A percentile compares a stretch with the other conserved stretches of the same genome.
These are phyloP conservation scores for Torulaspora globosa DNA, from an alignment of 1,139 yeast genomes.

Conservation along the genomic window DNA sequence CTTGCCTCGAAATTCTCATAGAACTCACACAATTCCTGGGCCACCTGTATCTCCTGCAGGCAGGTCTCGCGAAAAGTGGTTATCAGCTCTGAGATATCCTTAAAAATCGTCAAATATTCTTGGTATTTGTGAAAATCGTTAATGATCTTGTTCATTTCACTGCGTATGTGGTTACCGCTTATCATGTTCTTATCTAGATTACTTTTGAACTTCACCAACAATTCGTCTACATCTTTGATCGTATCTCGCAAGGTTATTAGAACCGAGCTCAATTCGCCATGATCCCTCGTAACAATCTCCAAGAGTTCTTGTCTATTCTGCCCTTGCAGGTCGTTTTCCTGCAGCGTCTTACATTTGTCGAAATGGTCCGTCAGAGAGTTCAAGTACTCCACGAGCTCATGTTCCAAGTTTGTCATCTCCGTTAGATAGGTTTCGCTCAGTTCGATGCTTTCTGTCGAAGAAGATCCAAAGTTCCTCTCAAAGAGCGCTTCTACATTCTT, in stretches of 20 bases:
- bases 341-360: slow-evolving; percentile 56
- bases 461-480: slow-evolving; percentile 18
- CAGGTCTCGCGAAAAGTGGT: slow-evolving; percentile 28
- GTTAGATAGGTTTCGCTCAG: slow-evolving; percentile 22
- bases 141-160: slow-evolving; percentile 29
- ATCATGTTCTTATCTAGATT: slow-evolving; percentile 14
- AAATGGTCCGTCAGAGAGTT: slow-evolving; percentile 76
- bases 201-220: slow-evolving; percentile 34
- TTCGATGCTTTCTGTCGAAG: slow-evolving; percentile 18
- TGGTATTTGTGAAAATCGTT: slow-evolving; percentile 29
- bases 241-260: slow-evolving; percentile 36
- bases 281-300: slow-evolving; percentile 42
- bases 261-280: slow-evolving; percentile 39
- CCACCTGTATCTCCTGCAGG: slow-evolving; percentile 31
- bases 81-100: slow-evolving; percentile 28
- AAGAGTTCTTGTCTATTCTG: slow-evolving; percentile 38
- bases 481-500: slow-evolving; percentile 21
- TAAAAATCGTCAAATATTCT: slow-evolving; percentile 27
- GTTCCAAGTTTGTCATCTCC: slow-evolving; percentile 53
- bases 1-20: slow-evolving; percentile 47
- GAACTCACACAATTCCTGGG: slow-evolving; percentile 42
- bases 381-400: slow-evolving; percentile 64
- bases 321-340: slow-evolving; percentile 25
- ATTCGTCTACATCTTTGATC: slow-evolving; percentile 31
- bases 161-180: slow-evolving; percentile 26